Percentiles rank a stretch among this genome's conserved stretches.
phyloP scores from a whole-genome alignment of 1,284 basidiomycete genomes.

The Sanghuangporus weigelae region DNA sequence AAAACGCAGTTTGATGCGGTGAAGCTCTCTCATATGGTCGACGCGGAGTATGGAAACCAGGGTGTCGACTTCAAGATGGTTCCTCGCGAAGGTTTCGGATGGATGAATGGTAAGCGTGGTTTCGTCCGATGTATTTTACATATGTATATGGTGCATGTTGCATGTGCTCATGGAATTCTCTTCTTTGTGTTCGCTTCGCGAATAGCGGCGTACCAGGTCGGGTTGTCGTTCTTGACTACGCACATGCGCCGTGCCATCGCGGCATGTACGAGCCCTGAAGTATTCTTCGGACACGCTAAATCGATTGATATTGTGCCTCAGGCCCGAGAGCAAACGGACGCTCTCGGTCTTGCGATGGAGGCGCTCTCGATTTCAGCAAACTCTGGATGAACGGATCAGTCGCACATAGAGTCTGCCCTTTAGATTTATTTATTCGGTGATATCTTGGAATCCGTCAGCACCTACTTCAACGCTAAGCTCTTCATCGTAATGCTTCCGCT shows the following conservation, averaged over 20 bases:
- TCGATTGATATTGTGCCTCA: constrained; percentile 34
- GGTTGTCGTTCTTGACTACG: constrained; percentile 88
- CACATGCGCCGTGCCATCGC: constrained; percentile 95
- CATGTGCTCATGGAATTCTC: background rate
- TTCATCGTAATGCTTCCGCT: background rate
- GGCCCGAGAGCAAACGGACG: constrained; percentile 45
- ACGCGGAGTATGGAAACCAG: constrained; percentile 98
- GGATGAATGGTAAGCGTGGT: constrained; percentile 77
- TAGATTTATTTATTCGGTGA: background rate
- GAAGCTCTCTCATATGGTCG: constrained; percentile 89
- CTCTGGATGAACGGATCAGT: background rate
- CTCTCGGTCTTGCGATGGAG: constrained; percentile 70
- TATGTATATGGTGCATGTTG: background rate
- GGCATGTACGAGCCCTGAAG: constrained; percentile 86
- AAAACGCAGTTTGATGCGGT: constrained; percentile 90
- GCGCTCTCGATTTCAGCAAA: constrained; percentile 30
- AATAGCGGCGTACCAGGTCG: constrained; percentile 88
- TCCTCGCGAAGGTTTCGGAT: constrained; percentile 94
- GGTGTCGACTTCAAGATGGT: constrained; percentile 97
- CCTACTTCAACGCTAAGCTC: background rate
- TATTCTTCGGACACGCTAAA: constrained; percentile 66
- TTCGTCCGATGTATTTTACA: background rate
- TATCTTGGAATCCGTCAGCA: background rate
- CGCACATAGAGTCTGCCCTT: background rate
- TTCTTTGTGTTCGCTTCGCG: background rate